phyloP scores from a whole-genome alignment of 2,329 filamentous ascomycete species.

The Tolypocladium pustulatum region DNA sequence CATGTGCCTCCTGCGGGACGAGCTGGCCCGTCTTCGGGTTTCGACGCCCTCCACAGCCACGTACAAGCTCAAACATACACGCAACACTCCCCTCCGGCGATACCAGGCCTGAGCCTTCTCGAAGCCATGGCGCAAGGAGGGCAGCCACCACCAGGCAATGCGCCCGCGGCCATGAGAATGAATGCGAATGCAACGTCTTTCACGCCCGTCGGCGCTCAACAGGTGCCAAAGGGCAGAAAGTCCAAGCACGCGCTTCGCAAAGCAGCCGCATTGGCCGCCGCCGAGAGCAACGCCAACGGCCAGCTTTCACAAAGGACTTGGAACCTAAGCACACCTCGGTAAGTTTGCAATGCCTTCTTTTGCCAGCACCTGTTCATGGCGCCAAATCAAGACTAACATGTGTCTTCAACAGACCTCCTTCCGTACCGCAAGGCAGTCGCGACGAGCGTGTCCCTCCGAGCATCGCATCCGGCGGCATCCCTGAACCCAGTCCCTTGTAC shows the following conservation, averaged over 20 bases:
- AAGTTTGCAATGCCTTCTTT: not conserved
- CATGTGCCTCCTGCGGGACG: not conserved
- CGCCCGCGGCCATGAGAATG: not conserved
- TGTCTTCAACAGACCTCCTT: not conserved
- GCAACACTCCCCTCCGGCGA: not conserved
- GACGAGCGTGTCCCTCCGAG: constrained; percentile 17
- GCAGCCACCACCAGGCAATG: not conserved
- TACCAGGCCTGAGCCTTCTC: constrained; percentile 1
- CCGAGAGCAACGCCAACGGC: not conserved
- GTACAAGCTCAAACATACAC: too few species aligned
- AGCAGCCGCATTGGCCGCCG: not conserved
- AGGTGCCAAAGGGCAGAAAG: not conserved
- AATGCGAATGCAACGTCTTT: not conserved
- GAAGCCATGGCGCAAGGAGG: not conserved
- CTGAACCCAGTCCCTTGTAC: constrained; percentile 51
- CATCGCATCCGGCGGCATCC: constrained; percentile 43
- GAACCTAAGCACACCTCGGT: not conserved
- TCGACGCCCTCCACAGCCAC: not conserved
- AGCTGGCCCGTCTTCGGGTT: not conserved
- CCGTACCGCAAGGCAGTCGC: not conserved
- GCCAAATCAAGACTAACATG: not conserved
- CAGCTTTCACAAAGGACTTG: not conserved
- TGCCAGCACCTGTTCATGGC: not conserved
- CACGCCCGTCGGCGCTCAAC: not conserved
- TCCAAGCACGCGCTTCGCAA: not conserved